A percentile compares a stretch with the other conserved stretches of the same genome.
Evolutionary conservation across 208 protist species (phyloP).

Genomic region (Acanthamoeba royreba): DNA sequence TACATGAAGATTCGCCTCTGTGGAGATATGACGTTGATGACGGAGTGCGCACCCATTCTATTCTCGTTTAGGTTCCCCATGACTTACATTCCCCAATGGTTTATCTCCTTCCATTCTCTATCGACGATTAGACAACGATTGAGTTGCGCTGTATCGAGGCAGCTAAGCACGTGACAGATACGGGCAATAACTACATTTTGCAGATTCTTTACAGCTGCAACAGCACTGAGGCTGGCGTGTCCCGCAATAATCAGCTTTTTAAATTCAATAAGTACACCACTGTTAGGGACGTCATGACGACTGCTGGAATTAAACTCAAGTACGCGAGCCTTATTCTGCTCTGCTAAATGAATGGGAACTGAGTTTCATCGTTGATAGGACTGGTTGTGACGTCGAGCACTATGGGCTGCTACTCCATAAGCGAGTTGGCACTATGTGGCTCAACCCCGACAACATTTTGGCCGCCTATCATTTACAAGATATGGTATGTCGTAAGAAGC

Average conservation of each 20-base stretch:
- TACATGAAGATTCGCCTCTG: neutral
- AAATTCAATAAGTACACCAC: conserved; percentile 20
- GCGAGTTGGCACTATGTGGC: neutral
- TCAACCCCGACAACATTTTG: neutral
- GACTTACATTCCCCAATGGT: neutral
- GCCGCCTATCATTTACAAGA: neutral
- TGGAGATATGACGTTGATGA: neutral
- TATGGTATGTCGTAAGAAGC: neutral
- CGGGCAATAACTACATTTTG: neutral
- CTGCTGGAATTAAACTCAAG: neutral
- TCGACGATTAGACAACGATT: neutral
- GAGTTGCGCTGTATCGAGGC: neutral
- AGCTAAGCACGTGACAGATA: neutral
- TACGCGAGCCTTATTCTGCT: neutral
- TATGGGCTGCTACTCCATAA: neutral
- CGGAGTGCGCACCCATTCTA: neutral
- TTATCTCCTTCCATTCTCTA: neutral
- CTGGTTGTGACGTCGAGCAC: neutral
- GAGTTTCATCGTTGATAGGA: neutral
- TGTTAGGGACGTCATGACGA: neutral
- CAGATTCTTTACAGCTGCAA: neutral
- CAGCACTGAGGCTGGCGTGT: neutral
- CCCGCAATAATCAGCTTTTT: neutral
- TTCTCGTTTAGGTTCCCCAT: neutral
- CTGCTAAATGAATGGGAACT: neutral